Evolutionary conservation across 2,329 filamentous ascomycete species (phyloP).

Genomic region (Clonostachys chloroleuca): DNA sequence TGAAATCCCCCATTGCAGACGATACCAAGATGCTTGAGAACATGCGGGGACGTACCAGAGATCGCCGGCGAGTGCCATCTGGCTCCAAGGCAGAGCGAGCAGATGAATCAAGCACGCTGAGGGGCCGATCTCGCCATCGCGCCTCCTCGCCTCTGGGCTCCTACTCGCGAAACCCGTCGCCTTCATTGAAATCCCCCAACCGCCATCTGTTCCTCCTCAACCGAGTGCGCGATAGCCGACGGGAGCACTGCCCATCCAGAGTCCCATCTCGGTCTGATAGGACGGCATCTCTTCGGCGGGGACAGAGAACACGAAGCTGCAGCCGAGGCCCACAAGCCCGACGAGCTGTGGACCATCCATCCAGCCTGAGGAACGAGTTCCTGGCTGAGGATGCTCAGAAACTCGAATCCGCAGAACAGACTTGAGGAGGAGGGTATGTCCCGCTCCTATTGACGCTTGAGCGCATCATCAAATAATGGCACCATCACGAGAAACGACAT

Average conservation of each 20-base stretch:
- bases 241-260: conserved; percentile 38
- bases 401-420: too few relatives aligned
- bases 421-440: background rate
- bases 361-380: conserved; percentile 26
- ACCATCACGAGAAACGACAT: background rate
- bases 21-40: background rate
- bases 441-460: background rate
- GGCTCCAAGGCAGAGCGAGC: conserved; percentile 12
- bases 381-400: conserved; percentile 7
- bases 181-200: conserved; percentile 29
- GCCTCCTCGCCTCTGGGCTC: conserved; percentile 26
- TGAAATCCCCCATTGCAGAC: too few relatives aligned
- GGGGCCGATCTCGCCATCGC: conserved; percentile 32
- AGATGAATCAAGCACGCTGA: conserved; percentile 35
- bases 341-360: conserved; percentile 18
- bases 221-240: conserved; percentile 28
- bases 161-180: conserved; percentile 22
- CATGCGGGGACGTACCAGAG: conserved; percentile 30
- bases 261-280: conserved; percentile 26
- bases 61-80: conserved; percentile 22
- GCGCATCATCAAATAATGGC: background rate
- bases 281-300: conserved; percentile 19
- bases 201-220: conserved; percentile 34
- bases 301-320: conserved; percentile 30
- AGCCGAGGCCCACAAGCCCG: conserved; percentile 23